These are phyloP conservation scores for Triticum urartu DNA, from an alignment of 176 grass and related monocot genomes.

Conservation along the genomic window DNA sequence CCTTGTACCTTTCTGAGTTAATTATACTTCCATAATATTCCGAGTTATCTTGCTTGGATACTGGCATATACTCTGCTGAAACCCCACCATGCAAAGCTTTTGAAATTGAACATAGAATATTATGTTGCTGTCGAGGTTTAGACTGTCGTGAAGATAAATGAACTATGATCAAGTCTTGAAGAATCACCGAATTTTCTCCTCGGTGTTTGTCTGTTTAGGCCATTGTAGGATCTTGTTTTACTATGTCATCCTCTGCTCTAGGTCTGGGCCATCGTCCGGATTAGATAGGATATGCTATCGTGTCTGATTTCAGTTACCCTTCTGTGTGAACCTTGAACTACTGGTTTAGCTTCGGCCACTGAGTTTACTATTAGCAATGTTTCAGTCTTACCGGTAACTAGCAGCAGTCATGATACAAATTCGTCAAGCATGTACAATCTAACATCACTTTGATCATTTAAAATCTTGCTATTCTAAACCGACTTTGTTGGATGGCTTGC, in stretches of 20 bases:
- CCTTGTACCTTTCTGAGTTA: neutral
- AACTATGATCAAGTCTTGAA: neutral
- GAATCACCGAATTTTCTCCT: neutral
- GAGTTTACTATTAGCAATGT: neutral
- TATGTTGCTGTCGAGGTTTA: neutral
- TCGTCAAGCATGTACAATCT: neutral
- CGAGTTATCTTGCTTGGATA: neutral
- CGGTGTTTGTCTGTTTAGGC: neutral
- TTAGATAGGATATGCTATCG: neutral
- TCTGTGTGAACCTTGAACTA: neutral
- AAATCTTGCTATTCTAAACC: neutral
- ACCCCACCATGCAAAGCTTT: neutral
- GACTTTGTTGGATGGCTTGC: neutral
- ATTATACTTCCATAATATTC: neutral
- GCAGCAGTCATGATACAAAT: neutral
- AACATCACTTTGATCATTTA: neutral
- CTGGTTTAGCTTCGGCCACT: neutral
- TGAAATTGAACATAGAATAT: neutral
- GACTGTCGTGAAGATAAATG: neutral
- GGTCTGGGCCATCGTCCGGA: neutral
- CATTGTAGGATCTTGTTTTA: neutral
- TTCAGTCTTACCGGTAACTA: neutral
- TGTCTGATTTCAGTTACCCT: neutral
- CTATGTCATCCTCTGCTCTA: neutral
- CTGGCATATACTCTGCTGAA: neutral